These are phyloP conservation scores for Ophiostoma populinum DNA, from an alignment of 2,329 filamentous ascomycete genomes.

Conservation along the genomic window DNA sequence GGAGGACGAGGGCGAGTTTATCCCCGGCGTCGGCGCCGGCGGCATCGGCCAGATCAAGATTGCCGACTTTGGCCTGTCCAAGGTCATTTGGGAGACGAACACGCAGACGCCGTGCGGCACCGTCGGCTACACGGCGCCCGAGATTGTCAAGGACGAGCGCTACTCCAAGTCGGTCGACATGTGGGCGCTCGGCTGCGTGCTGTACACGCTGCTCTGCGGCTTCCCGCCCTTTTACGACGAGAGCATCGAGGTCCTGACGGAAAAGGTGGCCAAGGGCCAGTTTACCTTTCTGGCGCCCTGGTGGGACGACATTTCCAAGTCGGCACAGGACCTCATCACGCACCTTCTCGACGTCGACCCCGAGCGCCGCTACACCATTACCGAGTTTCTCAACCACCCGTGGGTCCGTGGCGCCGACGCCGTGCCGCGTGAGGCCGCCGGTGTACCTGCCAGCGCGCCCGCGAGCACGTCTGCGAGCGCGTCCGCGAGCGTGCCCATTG, in stretches of 20 bases:
- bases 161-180: constrained; percentile 99
- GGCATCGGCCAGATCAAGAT: constrained; percentile 95
- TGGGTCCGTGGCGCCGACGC: constrained; percentile 62
- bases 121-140: constrained; percentile 91
- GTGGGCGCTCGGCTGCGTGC: constrained; percentile 94
- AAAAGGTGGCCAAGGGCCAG: constrained; percentile 92
- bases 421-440: constrained; percentile 34
- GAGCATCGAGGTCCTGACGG: constrained; percentile 88
- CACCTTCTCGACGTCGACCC: constrained; percentile 90
- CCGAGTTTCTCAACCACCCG: constrained; percentile 81
- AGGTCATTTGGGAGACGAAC: constrained; percentile 94
- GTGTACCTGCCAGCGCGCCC: too few relatives aligned
- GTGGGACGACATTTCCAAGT: constrained; percentile 98
- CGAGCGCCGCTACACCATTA: constrained; percentile 85
- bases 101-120: constrained; percentile 99
- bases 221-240: constrained; percentile 99
- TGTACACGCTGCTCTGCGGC: constrained; percentile 91
- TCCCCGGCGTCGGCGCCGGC: constrained; percentile 63
- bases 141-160: constrained; percentile 96
- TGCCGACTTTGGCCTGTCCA: constrained; percentile 92
- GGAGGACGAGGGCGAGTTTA: constrained; percentile 87
- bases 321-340: constrained; percentile 82
- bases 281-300: constrained; percentile 96
- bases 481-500: too few relatives aligned
- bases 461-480: too few relatives aligned